Conservation (phyloP, 129 eudicot genomes). For the Erigeron canadensis region DNA sequence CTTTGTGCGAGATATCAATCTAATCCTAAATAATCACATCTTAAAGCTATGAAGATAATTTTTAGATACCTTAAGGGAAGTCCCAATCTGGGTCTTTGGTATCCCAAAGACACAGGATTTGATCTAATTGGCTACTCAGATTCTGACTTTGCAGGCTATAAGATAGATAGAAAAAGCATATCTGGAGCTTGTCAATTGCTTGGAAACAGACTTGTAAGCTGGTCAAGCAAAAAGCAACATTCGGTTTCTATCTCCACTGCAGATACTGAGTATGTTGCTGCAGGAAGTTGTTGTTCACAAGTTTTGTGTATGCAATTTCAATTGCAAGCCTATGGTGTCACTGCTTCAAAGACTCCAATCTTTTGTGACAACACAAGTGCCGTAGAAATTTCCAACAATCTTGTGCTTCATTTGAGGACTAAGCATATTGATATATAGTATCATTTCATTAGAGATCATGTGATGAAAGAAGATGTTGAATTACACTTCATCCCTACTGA, state of each 20-base stretch:
- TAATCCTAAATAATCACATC: not conserved
- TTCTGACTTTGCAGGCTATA: not conserved
- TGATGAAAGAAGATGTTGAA: no score
- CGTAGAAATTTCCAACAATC: not conserved
- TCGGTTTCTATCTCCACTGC: no score
- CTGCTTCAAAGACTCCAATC: rapidly evolving
- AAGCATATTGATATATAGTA: no score
- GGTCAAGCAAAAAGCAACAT: no score
- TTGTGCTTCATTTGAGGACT: not conserved
- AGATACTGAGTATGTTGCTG: no score
- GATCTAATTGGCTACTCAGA: not conserved
- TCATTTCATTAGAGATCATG: not conserved
- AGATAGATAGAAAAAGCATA: not conserved
- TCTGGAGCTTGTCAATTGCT: not conserved
- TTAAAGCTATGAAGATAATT: not conserved
- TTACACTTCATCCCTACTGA: no score
- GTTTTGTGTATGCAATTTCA: no score
- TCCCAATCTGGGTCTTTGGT: no score
- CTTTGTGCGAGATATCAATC: no score
- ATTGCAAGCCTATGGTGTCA: not conserved
- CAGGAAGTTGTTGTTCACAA: not conserved
- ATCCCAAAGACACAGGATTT: not conserved
- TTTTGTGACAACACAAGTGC: not conserved
- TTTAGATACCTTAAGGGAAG: not conserved
- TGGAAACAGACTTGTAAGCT: not conserved